These are phyloP conservation scores for Backusella luteola DNA, from an alignment of 192 early-diverging fungal genomes.

Conservation along the genomic window DNA sequence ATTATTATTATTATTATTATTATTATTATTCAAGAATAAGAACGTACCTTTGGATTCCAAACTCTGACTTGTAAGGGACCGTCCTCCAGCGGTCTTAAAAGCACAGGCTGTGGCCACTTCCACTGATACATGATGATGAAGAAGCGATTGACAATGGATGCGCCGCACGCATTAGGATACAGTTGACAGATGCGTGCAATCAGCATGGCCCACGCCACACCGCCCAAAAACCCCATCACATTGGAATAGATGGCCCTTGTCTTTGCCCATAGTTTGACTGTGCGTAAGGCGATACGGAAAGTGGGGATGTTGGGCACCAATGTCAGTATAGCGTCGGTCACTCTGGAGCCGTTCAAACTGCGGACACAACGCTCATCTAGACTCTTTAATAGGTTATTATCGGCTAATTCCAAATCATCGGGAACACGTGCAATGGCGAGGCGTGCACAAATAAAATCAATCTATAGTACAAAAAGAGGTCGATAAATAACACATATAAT, in stretches of 20 bases:
- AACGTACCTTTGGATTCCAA: conserved; percentile 85
- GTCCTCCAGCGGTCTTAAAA: conserved; percentile 84
- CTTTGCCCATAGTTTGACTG: conserved; percentile 98
- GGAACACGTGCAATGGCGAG: conserved; percentile 74
- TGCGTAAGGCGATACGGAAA: conserved; percentile 89
- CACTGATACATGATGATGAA: conserved; percentile 86
- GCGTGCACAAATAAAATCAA: conserved; percentile 92
- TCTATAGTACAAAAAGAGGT: conserved; percentile 40
- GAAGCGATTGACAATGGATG: conserved; percentile 83
- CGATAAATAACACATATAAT: not conserved
- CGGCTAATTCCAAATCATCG: conserved; percentile 80
- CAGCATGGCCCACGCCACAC: conserved; percentile 98
- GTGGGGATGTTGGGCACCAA: conserved; percentile 88
- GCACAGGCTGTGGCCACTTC: conserved; percentile 94
- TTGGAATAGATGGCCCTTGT: conserved; percentile 91
- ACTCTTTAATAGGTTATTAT: conserved; percentile 82
- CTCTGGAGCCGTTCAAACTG: conserved; percentile 94
- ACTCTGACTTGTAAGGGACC: conserved; percentile 85
- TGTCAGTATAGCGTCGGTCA: conserved; percentile 93
- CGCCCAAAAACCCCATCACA: conserved; percentile 97
- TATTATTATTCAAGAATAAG: not conserved
- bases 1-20: too few species aligned
- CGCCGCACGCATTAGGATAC: conserved; percentile 92
- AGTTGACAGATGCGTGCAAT: conserved; percentile 94
- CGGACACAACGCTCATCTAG: conserved; percentile 87